Conservation (phyloP, 257 asterid species). For the Nicotiana sylvestris region DNA sequence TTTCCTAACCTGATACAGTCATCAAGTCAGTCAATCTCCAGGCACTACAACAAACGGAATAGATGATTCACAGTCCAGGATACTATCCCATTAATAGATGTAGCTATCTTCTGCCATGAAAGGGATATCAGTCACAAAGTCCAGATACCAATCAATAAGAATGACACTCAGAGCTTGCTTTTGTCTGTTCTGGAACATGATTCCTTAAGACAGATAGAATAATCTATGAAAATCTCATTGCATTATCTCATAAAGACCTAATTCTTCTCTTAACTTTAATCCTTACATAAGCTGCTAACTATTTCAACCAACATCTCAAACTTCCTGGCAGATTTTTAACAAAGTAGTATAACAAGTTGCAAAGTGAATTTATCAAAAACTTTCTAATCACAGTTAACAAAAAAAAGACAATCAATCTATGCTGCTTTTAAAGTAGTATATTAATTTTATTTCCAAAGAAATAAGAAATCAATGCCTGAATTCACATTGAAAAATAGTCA, state of each 20-base stretch:
- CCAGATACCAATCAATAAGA: too few species aligned
- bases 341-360: background rate
- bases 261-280: too few species aligned
- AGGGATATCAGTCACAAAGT: background rate
- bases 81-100: background rate
- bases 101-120: background rate
- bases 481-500: too few species aligned
- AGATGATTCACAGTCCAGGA: background rate
- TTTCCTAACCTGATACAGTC: slow-evolving; percentile 5
- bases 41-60: background rate
- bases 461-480: background rate
- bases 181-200: too few species aligned
- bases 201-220: too few species aligned
- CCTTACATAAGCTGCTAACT: background rate
- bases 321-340: background rate
- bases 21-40: background rate
- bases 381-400: background rate
- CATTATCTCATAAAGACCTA: background rate
- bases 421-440: too few species aligned
- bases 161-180: background rate
- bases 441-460: too few species aligned
- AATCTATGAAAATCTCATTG: background rate
- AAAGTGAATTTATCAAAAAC: background rate
- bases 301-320: background rate
- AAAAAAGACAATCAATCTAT: too few species aligned